Base-by-base conservation (phyloP, 306 rosid species). In the Castanea sativa region DNA sequence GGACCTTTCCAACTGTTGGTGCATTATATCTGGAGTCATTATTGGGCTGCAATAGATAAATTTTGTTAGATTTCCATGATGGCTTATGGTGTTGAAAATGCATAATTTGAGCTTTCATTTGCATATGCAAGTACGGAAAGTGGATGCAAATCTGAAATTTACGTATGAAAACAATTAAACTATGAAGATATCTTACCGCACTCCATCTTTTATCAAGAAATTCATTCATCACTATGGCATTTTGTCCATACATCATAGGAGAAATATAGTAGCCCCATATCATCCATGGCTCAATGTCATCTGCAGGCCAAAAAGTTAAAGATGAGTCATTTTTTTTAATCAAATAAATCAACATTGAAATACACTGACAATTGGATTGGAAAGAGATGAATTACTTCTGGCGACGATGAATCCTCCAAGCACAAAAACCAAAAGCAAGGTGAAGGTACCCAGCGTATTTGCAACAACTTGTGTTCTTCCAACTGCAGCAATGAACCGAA, bases 181-280 rank as follows among this genome's bases (percentile, higher is more conserved):
- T 19, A 13, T 19, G 29, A 68, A 65, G 21, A 35, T 18, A 73
- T 30, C 69, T 82, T 84, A 94, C 98, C 38, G 12, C 5, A 43
- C 83, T 86, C 97, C 98, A 94, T 87, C 97, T 86, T 38, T 89
- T 59, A 45, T 92, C 98, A 5, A 94, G 94, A 74, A 94, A 94
- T 55, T 92, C 98, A 51, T 92, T 92, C 30, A 91, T 85, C 78
- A 86, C 91, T 6, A 94, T 86, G 23, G 98, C 96, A 82, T 89
- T 94, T 52, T 94, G 98, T 77, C 97, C 98, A 71, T 94, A 94
- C 93, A 86, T 94, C 90, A 94, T 79, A 75, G 98, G 98, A 70
- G 93, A 90, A 9, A 74, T 19, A 57, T 91, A 94, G 67, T 86
- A 94, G 27, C 96, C 96, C 97, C 97, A 94, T 51, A 76, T 52